Base-by-base conservation (phyloP, 192 early-diverging fungal genomes). In the Gamsiella multidivaricata region DNA sequence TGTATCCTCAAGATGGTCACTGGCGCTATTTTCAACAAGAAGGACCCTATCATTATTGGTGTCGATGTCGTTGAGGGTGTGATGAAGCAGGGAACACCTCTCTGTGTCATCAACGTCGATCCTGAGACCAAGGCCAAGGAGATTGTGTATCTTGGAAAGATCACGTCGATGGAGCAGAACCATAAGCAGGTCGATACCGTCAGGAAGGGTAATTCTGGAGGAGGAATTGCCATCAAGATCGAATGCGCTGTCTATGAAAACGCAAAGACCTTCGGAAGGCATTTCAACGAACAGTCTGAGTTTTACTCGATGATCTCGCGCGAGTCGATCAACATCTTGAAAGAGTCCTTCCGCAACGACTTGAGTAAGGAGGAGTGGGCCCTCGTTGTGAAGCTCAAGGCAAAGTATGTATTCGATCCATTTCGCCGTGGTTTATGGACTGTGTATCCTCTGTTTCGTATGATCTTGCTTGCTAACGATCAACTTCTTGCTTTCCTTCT, bases 21-120 rank as follows among this genome's bases (percentile, higher is more conserved):
- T 20, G 92, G 91, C 20, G 91, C 90, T 15, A 88, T 96, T n/a
- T 94, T 98, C 83, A 98, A 97, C 81, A 96, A 96, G 84, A 89
- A 93, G 65, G 88, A 94, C 43, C 98, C 98, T 50, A 94, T 99
- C 65, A 89, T 98, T 58, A 87, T 99, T 53, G 98, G 97, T 74
- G 91, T 94, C 18, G 98, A 99, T 81, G 93, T 98, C n/a, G 50
- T 92, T 15, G 97, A 97, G 75, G 98, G 98, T 45, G 83, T 86
- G 57, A 85, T 99, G 69, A 91, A 93, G 53, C 63, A 88, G 4
- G 96, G 95, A 34, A 99, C 98, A 0, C 98, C 98, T 7, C 70
- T 99, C 22, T 97, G 94, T 79, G 96, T 97, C 3, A 84, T 94
- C 20, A 88, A 90, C 47, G 79, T 88, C 15, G 90, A 92, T 42